A percentile compares a stretch with the other conserved stretches of the same genome.
These are phyloP conservation scores for Claviceps lovelessii DNA, from an alignment of 2,329 filamentous ascomycete genomes.

Conservation along the genomic window DNA sequence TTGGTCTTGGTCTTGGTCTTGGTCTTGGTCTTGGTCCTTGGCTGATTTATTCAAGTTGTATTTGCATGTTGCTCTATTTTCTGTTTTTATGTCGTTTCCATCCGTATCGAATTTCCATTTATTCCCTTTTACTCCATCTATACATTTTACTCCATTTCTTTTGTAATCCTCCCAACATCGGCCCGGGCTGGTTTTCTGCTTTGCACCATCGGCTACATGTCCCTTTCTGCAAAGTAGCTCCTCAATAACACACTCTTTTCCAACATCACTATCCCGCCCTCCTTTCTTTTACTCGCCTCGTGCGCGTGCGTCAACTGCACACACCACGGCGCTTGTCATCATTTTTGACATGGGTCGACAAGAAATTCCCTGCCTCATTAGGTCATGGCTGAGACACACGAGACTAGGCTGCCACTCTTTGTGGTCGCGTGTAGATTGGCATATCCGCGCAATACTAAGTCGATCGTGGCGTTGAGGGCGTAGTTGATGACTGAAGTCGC, in stretches of 20 bases:
- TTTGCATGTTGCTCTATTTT: too few species aligned
- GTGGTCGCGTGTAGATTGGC: too few species aligned
- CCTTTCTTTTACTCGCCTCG: not conserved
- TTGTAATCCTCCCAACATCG: too few species aligned
- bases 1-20: too few species aligned
- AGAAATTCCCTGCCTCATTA: not conserved
- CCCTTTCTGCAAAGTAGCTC: not conserved
- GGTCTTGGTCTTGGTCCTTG: too few species aligned
- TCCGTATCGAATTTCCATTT: too few species aligned
- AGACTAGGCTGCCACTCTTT: not conserved
- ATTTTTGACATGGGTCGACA: not conserved
- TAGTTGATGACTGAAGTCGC: not conserved
- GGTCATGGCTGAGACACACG: not conserved
- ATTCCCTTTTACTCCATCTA: too few species aligned
- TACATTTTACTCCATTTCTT: too few species aligned
- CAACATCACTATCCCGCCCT: too few species aligned
- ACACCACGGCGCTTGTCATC: too few species aligned
- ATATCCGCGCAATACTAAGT: not conserved
- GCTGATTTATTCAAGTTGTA: too few species aligned
- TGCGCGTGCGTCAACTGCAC: not conserved
- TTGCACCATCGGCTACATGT: not conserved
- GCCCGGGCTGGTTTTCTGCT: not conserved
- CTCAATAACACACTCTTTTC: not conserved
- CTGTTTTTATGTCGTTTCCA: too few species aligned
- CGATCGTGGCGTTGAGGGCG: not conserved